Conservation (phyloP, 768 basidiomycete genomes). For the Pisolithus sp. region DNA sequence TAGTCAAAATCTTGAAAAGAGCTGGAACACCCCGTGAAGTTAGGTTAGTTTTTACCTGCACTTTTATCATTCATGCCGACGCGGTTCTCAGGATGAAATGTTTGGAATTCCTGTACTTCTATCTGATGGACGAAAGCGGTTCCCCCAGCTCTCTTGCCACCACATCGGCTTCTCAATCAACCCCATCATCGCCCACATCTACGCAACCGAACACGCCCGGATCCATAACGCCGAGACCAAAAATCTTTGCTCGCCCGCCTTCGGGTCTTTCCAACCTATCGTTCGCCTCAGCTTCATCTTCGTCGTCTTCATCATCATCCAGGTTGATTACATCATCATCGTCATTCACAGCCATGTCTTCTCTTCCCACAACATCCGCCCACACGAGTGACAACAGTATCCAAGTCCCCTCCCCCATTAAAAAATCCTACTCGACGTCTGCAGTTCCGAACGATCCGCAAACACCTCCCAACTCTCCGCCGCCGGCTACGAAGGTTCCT, state of each 20-base stretch:
- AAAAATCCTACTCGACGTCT: constrained; percentile 28
- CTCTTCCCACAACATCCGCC: constrained; percentile 32
- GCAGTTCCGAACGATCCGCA: constrained; percentile 11
- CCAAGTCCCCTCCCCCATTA: constrained; percentile 36
- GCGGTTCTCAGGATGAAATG: constrained; percentile 76
- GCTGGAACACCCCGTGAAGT: constrained; percentile 84
- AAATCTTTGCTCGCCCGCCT: constrained; percentile 19
- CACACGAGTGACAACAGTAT: constrained; percentile 19
- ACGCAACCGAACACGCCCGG: constrained; percentile 20
- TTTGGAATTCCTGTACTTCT: constrained; percentile 92
- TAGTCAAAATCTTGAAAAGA: constrained; percentile 85
- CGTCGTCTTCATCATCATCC: constrained; percentile 17
- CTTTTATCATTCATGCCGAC: constrained; percentile 6
- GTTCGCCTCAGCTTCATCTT: constrained; percentile 20
- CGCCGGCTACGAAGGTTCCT: constrained; percentile 19
- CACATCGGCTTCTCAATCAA: constrained; percentile 22
- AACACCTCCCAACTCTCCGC: constrained; percentile 22
- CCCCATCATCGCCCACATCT: constrained; percentile 26
- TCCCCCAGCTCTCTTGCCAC: constrained; percentile 4
- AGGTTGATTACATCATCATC: constrained; percentile 10
- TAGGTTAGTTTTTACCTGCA: constrained; percentile 64
- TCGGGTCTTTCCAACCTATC: constrained; percentile 14
- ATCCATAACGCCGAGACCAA: constrained; percentile 12
- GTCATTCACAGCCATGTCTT: constrained; percentile 35
- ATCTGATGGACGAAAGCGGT: constrained; percentile 76